Evolutionary conservation across 106 monocot genomes (phyloP).

Genomic region (Allium sativum): DNA sequence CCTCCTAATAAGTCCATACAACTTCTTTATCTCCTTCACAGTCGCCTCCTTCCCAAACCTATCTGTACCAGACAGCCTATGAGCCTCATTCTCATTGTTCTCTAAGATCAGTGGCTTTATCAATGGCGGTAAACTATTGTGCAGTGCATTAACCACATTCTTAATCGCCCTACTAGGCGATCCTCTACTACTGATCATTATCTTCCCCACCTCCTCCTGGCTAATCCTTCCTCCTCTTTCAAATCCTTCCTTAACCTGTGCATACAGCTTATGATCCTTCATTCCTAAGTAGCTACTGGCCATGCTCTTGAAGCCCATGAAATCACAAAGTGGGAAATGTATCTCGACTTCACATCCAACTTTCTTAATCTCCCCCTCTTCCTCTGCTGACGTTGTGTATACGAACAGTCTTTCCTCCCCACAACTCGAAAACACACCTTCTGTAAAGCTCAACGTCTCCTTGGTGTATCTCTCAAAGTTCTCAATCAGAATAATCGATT

Average conservation of each 20-base stretch:
- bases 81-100: constrained; percentile 1
- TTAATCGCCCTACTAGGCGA: constrained; percentile 47
- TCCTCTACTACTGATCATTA: constrained; percentile 42
- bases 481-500: constrained; percentile 43
- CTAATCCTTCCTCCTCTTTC: constrained; percentile 29
- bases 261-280: constrained; percentile 51
- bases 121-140: neutral
- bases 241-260: constrained; percentile 44
- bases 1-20: constrained; percentile 53
- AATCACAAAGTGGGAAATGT: constrained; percentile 48
- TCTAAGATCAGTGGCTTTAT: neutral
- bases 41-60: constrained; percentile 24
- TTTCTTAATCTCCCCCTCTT: constrained; percentile 16
- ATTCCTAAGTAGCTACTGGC: constrained; percentile 48
- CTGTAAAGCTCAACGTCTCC: constrained; percentile 31
- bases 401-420: constrained; percentile 54
- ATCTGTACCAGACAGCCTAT: neutral
- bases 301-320: constrained; percentile 43
- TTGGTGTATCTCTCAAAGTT: constrained; percentile 30
- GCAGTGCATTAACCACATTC: constrained; percentile 29
- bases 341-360: constrained; percentile 28
- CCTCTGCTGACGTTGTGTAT: constrained; percentile 25
- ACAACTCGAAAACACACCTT: constrained; percentile 53
- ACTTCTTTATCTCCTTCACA: constrained; percentile 49
- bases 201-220: constrained; percentile 49